Base-by-base conservation (phyloP, 805 yeast genomes). In the Phaffomyces antillensis region DNA sequence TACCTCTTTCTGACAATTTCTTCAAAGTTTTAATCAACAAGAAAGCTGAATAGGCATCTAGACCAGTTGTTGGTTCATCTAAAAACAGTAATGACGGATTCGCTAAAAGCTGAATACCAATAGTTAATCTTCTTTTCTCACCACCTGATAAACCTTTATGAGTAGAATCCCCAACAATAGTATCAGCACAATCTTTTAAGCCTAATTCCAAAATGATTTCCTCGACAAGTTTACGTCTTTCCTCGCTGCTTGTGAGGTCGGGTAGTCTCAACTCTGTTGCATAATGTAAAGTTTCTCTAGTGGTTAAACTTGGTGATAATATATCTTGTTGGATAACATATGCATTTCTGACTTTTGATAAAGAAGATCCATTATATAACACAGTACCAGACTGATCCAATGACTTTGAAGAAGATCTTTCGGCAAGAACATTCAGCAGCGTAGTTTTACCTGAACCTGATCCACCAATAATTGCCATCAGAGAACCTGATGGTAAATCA, bases 371-470 rank as follows among this genome's bases (percentile, higher is more conserved):
- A 40, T 55, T 58, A 45, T 52, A 66, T 12, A 64, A 52, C 13
- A 77, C 60, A 4, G 62, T 50, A 2, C 83, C 83, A 5, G 60
- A 58, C 47, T 71, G 68, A 3, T 46, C 48, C 45, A 78, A 55
- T 11, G 30, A 28, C 13, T 66, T 67, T 28, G 67, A 61, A 12
- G 72, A 59, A 0, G 70, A 52, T 50, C 84, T 62, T 37, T 76
- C 72, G 0, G 88, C 83, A 30, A 83, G 61, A 1, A 77, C 76
- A 56, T 88, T 88, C 31, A 88, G 66, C 39, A 87, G 59, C 0
- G 96, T 86, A 0, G 96, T 88, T 56, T 88, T 87, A 4, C 96
- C 96, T 4, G 89, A 79, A 0, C 96, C 96, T 0, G 91, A 83
- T 0, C 96, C 95, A 7, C 96, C 96, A 68, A 88, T 79, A 10